Percentiles rank a stretch among this genome's conserved stretches.
Conservation (phyloP, 78 protist genomes). For the Dictyostelium citrinum region DNA sequence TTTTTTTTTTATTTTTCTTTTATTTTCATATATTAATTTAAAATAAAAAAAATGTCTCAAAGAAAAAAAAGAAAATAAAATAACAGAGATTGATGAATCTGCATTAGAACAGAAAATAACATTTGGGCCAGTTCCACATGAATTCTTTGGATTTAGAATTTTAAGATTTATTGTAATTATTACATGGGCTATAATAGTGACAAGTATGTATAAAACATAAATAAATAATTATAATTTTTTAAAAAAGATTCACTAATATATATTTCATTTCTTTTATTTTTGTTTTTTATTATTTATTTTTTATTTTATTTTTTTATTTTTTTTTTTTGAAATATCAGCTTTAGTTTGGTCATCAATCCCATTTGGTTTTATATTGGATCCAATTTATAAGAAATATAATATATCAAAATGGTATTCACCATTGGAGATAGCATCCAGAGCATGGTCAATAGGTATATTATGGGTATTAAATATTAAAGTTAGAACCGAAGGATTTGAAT, state of each 20-base stretch:
- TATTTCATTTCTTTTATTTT: neutral
- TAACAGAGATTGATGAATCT: neutral
- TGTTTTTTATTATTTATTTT: neutral
- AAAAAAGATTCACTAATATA: neutral
- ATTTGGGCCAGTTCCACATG: neutral
- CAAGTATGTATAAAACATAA: conserved; percentile 40
- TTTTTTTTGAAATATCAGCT: neutral
- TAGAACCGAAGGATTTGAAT: neutral
- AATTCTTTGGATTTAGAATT: neutral
- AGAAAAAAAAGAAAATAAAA: neutral
- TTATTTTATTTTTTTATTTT: neutral
- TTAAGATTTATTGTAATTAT: conserved; percentile 11
- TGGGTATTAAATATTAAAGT: conserved; percentile 15
- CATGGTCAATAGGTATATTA: conserved; percentile 21
- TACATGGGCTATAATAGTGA: conserved; percentile 9
- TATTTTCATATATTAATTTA: neutral
- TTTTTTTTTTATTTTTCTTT: neutral
- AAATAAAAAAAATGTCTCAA: neutral
- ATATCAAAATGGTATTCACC: neutral
- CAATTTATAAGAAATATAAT: neutral
- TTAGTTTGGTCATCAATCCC: conserved; percentile 33
- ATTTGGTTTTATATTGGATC: neutral
- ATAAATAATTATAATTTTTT: neutral
- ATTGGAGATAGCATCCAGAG: conserved; percentile 4
- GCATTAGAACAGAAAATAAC: neutral